Base-by-base conservation (phyloP, 148 eudicot species). In the Cornus kousa region DNA sequence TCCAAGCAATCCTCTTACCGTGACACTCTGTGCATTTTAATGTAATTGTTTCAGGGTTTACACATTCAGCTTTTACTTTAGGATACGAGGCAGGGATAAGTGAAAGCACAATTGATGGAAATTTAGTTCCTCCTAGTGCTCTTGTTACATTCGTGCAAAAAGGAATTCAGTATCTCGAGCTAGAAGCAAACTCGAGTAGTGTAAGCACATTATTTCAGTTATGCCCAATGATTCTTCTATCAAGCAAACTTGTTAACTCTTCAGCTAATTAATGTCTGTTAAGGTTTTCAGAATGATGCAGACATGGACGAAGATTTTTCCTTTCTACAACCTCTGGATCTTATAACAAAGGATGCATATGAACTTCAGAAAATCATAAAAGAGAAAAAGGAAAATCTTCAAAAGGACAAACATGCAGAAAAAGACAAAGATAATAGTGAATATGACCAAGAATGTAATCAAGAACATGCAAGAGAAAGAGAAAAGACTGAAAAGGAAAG, bases 101-200 rank as follows among this genome's bases (percentile, higher is more conserved):
- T 77, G 89, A 82, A 79, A 86, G 85, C 76, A 78, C 86, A 12
- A 85, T 91, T 60, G 92, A 91, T 81, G 95, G 91, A 5, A 87
- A 89, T 81, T 70, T 89, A 78, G 91, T 91, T 82, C 95, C 95
- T 12, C 93, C 95, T 17, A 88, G 91, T 79, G 91, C 91, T 67
- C 92, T 91, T 73, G 84, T 91, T 70, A 88, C 86, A 72, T 89
- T 82, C 83, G 86, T 91, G 50, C 95, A 91, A 68, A 91, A 91
- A 82, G 93, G 95, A 76, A 86, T 91, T 83, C 91, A 86, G 64
- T 87, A 88, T 69, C 87, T 91, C 75, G 95, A 91, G 88, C 62
- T 91, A 81, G 95, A 91, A 81, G 91, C 95, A 65, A 91, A 85
- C 74, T 74, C 85, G 82, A 87, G 82, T 68, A 80, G 79, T 77